Conservation (phyloP, 31 red algal species). For the Odonthalia washingtoniensis region DNA sequence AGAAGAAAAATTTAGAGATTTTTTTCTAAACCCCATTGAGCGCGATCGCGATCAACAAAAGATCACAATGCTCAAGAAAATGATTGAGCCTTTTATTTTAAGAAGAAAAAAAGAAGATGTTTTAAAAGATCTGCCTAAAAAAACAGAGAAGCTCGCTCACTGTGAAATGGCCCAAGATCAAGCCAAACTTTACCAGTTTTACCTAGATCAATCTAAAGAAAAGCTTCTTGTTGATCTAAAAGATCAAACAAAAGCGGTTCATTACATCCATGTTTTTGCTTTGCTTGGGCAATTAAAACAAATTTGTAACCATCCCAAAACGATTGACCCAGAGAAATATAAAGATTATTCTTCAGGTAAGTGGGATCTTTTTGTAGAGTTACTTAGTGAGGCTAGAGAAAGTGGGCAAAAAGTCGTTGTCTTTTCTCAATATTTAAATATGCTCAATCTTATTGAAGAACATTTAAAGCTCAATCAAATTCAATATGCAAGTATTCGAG, state of each 20-base stretch:
- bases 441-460: conserved; percentile 50
- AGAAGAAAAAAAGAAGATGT: conserved; percentile 95
- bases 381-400: conserved; percentile 71
- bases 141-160: conserved; percentile 57
- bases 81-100: conserved; percentile 93
- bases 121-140: conserved; percentile 87
- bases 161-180: background rate
- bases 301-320: conserved; percentile 80
- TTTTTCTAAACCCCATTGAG: conserved; percentile 30
- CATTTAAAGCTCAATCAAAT: background rate
- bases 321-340: conserved; percentile 24
- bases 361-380: conserved; percentile 75
- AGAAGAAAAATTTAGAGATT: background rate
- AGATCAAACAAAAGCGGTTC: background rate
- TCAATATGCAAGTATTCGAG: background rate
- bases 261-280: background rate
- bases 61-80: conserved; percentile 60
- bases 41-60: conserved; percentile 2
- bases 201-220: background rate
- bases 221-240: background rate
- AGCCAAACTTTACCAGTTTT: background rate
- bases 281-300: conserved; percentile 92
- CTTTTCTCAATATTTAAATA: conserved; percentile 88
- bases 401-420: conserved; percentile 79
- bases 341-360: conserved; percentile 83